These are phyloP conservation scores for Eucalyptus marginata DNA, from an alignment of 345 rosid species.

Conservation along the genomic window DNA sequence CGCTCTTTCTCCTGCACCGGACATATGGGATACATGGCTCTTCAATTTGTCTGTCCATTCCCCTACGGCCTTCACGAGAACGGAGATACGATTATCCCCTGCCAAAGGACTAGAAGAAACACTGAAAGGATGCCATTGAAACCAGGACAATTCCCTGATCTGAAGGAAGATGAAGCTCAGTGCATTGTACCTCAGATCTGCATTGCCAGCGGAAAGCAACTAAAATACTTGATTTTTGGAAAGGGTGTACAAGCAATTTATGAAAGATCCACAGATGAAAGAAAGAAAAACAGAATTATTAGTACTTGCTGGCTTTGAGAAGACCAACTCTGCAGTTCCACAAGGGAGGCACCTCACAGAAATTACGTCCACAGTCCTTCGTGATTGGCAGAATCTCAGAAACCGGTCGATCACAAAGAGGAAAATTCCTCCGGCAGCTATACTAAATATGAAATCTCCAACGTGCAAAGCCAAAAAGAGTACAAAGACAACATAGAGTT, in stretches of 20 bases:
- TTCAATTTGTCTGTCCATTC: slow-evolving; percentile 67
- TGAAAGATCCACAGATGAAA: background rate
- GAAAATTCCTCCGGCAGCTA: slow-evolving; percentile 71
- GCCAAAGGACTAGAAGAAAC: slow-evolving; percentile 88
- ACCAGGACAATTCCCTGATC: slow-evolving; percentile 73
- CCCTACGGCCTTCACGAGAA: slow-evolving; percentile 80
- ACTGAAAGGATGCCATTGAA: slow-evolving; percentile 98
- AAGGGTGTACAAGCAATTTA: background rate
- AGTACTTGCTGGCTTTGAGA: slow-evolving; percentile 71
- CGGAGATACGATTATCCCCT: slow-evolving; percentile 47
- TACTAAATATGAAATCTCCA: slow-evolving; percentile 60
- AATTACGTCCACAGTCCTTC: slow-evolving; percentile 49
- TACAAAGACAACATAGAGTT: slow-evolving; percentile 65
- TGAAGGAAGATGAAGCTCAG: slow-evolving; percentile 85
- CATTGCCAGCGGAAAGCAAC: background rate
- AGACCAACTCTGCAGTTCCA: slow-evolving; percentile 63
- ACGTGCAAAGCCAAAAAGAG: slow-evolving; percentile 79
- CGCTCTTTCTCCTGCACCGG: slow-evolving; percentile 5
- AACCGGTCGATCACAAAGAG: slow-evolving; percentile 82
- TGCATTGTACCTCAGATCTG: slow-evolving; percentile 70
- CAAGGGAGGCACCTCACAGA: slow-evolving; percentile 74
- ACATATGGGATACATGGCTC: slow-evolving; percentile 21
- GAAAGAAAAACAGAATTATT: background rate
- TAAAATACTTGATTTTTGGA: background rate
- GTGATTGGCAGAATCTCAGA: slow-evolving; percentile 83